Evolutionary conservation across 192 early-diverging fungal species (phyloP).

Genomic region (Backusella parvicylindrica): DNA sequence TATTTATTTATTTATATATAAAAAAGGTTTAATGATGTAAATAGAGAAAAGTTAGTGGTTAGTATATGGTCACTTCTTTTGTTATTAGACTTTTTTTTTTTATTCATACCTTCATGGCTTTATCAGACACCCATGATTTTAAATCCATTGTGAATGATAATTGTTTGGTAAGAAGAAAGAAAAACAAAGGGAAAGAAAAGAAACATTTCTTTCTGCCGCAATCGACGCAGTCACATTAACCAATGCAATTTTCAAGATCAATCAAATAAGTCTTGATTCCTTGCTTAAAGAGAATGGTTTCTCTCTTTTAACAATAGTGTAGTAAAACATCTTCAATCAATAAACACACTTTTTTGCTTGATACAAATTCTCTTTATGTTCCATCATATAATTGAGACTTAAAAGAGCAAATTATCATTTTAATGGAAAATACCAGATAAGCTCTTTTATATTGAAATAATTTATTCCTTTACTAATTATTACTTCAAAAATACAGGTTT

Average conservation of each 20-base stretch:
- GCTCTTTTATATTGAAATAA: not conserved
- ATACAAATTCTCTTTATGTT: too few species aligned
- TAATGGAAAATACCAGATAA: too few species aligned
- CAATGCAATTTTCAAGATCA: not conserved
- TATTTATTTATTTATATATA: not conserved
- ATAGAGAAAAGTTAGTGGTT: not conserved
- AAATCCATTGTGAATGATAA: slow-evolving; percentile 32
- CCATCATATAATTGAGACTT: too few species aligned
- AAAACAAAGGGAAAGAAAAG: not conserved
- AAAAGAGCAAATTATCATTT: too few species aligned
- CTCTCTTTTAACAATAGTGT: too few species aligned
- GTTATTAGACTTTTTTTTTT: not conserved
- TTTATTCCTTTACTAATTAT: not conserved
- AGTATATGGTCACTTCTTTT: not conserved
- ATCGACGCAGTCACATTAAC: not conserved
- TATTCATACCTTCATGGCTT: slow-evolving; percentile 48
- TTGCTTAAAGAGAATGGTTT: too few species aligned
- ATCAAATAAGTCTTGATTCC: too few species aligned
- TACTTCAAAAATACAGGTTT: not conserved
- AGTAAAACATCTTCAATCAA: too few species aligned
- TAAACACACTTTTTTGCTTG: too few species aligned
- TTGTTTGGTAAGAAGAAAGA: not conserved
- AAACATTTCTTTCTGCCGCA: not conserved
- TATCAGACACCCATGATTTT: slow-evolving; percentile 63
- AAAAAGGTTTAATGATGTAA: not conserved